Conservation (phyloP, 2,329 filamentous ascomycete genomes). For the Colletotrichum incanum region DNA sequence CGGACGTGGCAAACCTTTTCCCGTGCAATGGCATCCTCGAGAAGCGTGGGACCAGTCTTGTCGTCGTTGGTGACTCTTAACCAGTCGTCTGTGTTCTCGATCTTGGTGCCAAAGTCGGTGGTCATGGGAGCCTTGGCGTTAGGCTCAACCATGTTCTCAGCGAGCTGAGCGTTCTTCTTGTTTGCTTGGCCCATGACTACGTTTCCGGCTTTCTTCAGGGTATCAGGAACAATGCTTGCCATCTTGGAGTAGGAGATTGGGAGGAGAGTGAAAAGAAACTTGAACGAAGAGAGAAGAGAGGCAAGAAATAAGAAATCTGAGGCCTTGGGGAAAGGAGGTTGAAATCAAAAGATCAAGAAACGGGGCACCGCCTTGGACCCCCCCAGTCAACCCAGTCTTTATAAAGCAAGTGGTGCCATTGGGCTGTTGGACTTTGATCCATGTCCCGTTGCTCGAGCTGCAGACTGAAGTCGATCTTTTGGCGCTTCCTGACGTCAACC, state of each 20-base stretch:
- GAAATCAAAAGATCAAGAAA: not conserved
- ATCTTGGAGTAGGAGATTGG: not conserved
- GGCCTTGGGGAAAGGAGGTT: not conserved
- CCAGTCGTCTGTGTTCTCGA: constrained; percentile 84
- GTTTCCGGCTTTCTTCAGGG: constrained; percentile 57
- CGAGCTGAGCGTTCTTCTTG: constrained; percentile 75
- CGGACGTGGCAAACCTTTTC: constrained; percentile 72
- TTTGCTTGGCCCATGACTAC: constrained; percentile 58
- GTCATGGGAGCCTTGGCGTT: constrained; percentile 75
- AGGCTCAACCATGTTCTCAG: constrained; percentile 71
- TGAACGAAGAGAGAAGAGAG: not conserved
- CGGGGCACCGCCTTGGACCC: not conserved
- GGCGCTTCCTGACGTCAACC: constrained; percentile 33
- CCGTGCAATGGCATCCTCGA: constrained; percentile 81
- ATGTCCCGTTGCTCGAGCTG: not conserved
- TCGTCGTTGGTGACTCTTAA: constrained; percentile 75
- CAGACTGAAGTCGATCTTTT: not conserved
- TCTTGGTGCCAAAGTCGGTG: constrained; percentile 83
- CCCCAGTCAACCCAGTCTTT: not conserved
- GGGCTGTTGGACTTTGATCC: not conserved
- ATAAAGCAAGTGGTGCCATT: constrained; percentile 11
- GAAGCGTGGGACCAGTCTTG: constrained; percentile 75
- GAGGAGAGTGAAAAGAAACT: not conserved
- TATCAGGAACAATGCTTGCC: constrained; percentile 49
- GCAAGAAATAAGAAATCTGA: not conserved